phyloP scores from a whole-genome alignment of 2,329 filamentous ascomycete species.

The Grosmannia huntii region DNA sequence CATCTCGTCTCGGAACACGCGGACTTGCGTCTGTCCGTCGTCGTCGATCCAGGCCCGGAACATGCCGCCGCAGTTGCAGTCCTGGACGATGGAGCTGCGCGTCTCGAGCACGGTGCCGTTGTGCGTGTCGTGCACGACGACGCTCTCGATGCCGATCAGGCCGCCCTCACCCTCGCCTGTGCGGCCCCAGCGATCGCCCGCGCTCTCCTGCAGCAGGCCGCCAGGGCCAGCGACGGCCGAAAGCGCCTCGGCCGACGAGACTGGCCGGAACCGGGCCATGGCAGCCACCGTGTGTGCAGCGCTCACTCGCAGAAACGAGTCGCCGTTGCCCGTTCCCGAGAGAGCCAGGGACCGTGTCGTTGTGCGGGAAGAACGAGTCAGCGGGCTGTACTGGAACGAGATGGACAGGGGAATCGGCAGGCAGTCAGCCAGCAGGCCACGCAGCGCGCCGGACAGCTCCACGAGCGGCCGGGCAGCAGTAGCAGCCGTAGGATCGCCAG shows the following conservation, averaged over 20 bases:
- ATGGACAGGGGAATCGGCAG: constrained; percentile 31
- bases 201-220: constrained; percentile 63
- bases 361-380: constrained; percentile 15
- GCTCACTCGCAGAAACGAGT: constrained; percentile 64
- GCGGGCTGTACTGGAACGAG: constrained; percentile 23
- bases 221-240: constrained; percentile 53
- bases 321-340: constrained; percentile 78
- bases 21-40: constrained; percentile 41
- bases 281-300: constrained; percentile 62
- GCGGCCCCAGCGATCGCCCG: constrained; percentile 57
- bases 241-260: constrained; percentile 44
- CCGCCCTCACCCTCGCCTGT: constrained; percentile 75
- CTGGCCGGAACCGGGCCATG: constrained; percentile 50
- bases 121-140: constrained; percentile 31
- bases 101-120: constrained; percentile 28
- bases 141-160: constrained; percentile 67
- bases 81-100: constrained; percentile 48
- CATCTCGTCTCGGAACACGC: constrained; percentile 34
- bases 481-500: constrained; percentile 21
- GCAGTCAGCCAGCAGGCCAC: constrained; percentile 44
- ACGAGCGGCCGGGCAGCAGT: constrained; percentile 19
- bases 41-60: constrained; percentile 67
- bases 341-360: constrained; percentile 37
- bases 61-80: constrained; percentile 82
- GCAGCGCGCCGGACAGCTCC: constrained; percentile 29